Conservation (phyloP, 371 early-diverging fungal genomes). For the Syncephalastrum monosporum region DNA sequence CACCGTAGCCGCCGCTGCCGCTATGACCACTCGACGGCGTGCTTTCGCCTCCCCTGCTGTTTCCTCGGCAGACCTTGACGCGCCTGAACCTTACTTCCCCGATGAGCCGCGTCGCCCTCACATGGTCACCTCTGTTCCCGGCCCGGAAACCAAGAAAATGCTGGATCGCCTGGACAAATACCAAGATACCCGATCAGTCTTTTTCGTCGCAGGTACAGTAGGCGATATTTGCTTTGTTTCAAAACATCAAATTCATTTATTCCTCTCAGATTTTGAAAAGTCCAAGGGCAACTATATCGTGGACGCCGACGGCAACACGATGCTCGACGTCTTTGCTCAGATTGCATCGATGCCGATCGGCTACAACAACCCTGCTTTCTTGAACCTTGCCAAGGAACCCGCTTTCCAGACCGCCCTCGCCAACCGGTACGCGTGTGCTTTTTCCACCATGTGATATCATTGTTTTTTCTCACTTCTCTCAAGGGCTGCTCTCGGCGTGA, state of each 20-base stretch:
- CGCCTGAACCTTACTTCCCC: constrained; percentile 19
- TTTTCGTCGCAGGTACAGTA: constrained; percentile 46
- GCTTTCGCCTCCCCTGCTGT: too few relatives aligned
- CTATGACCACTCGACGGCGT: too few relatives aligned
- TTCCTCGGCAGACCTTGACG: too few relatives aligned
- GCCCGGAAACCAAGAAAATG: constrained; percentile 39
- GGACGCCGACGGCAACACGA: constrained; percentile 72
- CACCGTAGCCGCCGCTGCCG: too few relatives aligned
- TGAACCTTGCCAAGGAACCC: constrained; percentile 54
- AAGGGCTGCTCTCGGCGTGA: constrained; percentile 71
- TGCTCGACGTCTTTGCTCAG: constrained; percentile 73
- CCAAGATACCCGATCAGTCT: constrained; percentile 48
- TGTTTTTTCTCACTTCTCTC: constrained; percentile 2
- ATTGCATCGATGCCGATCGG: constrained; percentile 80
- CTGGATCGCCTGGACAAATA: constrained; percentile 32
- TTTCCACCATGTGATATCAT: background rate
- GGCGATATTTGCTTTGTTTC: background rate
- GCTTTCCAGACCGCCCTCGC: constrained; percentile 59
- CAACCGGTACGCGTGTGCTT: constrained; percentile 38
- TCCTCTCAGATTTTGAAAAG: constrained; percentile 55
- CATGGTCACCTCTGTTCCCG: constrained; percentile 42
- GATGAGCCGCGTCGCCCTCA: constrained; percentile 41
- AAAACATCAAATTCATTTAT: constrained; percentile 5
- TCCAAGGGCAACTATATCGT: constrained; percentile 76
- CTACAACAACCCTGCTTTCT: constrained; percentile 70